phyloP scores from a whole-genome alignment of 768 basidiomycete genomes.

The Mycena pura region DNA sequence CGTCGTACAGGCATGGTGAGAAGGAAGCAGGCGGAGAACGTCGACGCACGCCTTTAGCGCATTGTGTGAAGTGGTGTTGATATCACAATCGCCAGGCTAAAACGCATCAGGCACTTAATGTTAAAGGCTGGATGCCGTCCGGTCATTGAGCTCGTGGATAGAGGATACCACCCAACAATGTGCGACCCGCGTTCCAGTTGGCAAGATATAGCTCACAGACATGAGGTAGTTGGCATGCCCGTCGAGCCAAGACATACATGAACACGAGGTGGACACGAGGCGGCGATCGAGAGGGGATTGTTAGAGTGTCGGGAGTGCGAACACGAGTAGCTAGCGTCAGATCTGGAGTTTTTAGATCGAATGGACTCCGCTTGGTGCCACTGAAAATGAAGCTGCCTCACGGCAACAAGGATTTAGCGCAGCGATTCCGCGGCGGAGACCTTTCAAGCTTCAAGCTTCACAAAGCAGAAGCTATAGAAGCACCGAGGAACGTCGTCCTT shows the following conservation, averaged over 20 bases:
- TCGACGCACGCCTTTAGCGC: background rate
- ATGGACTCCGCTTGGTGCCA: background rate
- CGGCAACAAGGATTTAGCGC: background rate
- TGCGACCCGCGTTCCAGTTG: too few species aligned
- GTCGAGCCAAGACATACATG: background rate
- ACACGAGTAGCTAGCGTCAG: background rate
- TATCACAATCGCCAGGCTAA: background rate
- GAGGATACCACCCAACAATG: background rate
- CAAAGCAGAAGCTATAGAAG: too few species aligned
- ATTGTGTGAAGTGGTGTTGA: conserved; percentile 9
- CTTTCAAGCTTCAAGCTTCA: too few species aligned
- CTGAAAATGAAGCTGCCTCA: background rate
- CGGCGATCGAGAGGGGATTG: background rate
- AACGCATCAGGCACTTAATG: background rate
- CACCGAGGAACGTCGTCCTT: too few species aligned
- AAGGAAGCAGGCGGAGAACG: background rate
- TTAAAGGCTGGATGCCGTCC: background rate
- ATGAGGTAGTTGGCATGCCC: background rate
- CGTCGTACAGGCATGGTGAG: conserved; percentile 7
- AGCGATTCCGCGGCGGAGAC: too few species aligned
- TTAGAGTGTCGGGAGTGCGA: background rate
- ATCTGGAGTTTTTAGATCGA: background rate
- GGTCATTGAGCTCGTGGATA: too few species aligned
- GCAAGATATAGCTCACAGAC: too few species aligned
- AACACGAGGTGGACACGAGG: conserved; percentile 6